phyloP scores from a whole-genome alignment of 1,284 basidiomycete species.

The Phellopilus nigrolimitatus region DNA sequence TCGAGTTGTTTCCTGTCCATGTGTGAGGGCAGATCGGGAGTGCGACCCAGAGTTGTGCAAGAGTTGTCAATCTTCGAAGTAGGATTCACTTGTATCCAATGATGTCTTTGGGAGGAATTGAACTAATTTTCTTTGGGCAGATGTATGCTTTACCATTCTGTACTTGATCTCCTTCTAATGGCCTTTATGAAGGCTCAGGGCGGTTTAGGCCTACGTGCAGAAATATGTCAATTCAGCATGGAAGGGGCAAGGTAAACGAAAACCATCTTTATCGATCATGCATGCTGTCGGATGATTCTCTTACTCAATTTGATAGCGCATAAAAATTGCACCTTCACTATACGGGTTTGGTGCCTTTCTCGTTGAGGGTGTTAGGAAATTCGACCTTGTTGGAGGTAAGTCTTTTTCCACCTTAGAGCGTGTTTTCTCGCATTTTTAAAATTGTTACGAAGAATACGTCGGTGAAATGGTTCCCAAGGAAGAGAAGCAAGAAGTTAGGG shows the following conservation, averaged over 20 bases:
- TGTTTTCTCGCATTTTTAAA: background rate
- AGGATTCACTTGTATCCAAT: background rate
- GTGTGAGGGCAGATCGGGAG: conserved; percentile 1
- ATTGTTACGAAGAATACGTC: background rate
- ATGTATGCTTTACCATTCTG: background rate
- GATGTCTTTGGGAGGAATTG: background rate
- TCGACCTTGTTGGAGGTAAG: conserved; percentile 3
- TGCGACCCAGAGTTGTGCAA: conserved; percentile 12
- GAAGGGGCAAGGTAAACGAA: background rate
- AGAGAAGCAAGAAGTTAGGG: background rate
- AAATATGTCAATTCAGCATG: conserved; percentile 1
- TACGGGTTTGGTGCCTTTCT: conserved; percentile 7
- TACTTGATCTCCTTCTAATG: background rate
- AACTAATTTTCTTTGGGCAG: background rate
- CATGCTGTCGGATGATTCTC: background rate
- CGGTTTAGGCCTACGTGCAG: background rate
- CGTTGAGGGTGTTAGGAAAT: background rate
- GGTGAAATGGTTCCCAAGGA: background rate
- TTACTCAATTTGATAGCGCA: background rate
- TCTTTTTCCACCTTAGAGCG: background rate
- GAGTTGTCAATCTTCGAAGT: background rate
- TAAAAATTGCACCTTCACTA: background rate
- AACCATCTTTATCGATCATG: background rate
- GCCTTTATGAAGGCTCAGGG: background rate
- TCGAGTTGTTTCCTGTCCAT: background rate